phyloP scores from a whole-genome alignment of 164 flowering plant species.

The Annona squamosa region DNA sequence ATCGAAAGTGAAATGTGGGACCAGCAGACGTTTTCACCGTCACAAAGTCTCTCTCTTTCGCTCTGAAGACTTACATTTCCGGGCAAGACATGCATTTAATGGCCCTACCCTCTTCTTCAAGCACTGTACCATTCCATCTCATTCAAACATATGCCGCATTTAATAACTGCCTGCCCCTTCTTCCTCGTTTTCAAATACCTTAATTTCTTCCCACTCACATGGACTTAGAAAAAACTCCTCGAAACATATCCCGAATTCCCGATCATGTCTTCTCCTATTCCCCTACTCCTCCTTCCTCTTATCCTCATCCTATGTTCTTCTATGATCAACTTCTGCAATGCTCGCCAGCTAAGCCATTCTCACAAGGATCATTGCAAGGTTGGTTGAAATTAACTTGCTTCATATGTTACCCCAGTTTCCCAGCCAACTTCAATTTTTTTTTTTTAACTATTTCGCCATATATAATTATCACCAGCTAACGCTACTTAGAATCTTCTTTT shows the following conservation, averaged over 20 bases:
- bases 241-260: constrained; percentile 6
- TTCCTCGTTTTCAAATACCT: background rate
- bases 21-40: constrained; percentile 15
- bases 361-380: constrained; percentile 23
- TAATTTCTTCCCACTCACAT: too few species aligned
- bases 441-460: too few species aligned
- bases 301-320: constrained; percentile 21
- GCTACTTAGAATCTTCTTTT: too few species aligned
- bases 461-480: too few species aligned
- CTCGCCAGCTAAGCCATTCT: constrained; percentile 20
- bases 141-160: background rate
- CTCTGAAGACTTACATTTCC: constrained; percentile 24
- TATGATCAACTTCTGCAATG: constrained; percentile 28
- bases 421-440: background rate
- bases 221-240: too few species aligned
- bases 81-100: constrained; percentile 42
- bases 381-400: constrained; percentile 3
- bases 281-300: constrained; percentile 22
- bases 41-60: constrained; percentile 59
- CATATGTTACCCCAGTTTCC: background rate
- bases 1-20: background rate
- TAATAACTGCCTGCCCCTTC: background rate
- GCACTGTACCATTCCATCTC: constrained; percentile 17
- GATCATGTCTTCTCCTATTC: constrained; percentile 15
- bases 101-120: constrained; percentile 26